These are phyloP conservation scores for Globisporangium alternatum DNA, from an alignment of 352 stramenopile genomes.

Conservation along the genomic window DNA sequence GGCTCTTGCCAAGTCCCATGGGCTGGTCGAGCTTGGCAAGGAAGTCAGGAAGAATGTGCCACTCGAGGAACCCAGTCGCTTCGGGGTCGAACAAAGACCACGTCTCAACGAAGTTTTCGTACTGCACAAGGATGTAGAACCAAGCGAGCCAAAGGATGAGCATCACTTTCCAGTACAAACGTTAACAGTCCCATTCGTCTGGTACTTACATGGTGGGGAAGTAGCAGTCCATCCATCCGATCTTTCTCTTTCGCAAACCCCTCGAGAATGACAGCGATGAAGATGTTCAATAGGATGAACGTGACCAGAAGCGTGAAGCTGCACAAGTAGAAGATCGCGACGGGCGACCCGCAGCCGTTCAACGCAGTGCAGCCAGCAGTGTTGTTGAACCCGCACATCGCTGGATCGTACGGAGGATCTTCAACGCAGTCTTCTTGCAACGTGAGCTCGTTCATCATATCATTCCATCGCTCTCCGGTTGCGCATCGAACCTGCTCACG, in stretches of 20 bases:
- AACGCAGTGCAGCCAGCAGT: constrained; percentile 44
- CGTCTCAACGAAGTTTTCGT: constrained; percentile 70
- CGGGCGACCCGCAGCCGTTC: constrained; percentile 65
- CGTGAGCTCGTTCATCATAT: constrained; percentile 88
- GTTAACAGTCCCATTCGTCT: no score
- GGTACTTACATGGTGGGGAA: constrained; percentile 49
- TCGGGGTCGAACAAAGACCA: constrained; percentile 85
- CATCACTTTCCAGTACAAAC: no score
- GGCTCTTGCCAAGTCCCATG: constrained; percentile 54
- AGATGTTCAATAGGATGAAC: constrained; percentile 90
- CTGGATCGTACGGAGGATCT: constrained; percentile 46
- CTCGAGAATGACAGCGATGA: constrained; percentile 91
- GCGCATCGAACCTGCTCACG: constrained; percentile 77
- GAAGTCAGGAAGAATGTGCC: constrained; percentile 60
- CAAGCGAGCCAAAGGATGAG: background rate
- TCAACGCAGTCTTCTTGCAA: constrained; percentile 37
- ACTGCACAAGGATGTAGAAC: constrained; percentile 25
- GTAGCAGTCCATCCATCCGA: constrained; percentile 48
- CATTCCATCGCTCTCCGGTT: constrained; percentile 92
- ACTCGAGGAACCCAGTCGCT: constrained; percentile 79
- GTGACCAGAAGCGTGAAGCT: constrained; percentile 87
- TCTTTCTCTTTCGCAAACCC: constrained; percentile 84
- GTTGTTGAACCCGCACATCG: constrained; percentile 62
- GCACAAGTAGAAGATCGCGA: constrained; percentile 80
- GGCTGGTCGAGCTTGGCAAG: constrained; percentile 58